Conservation (phyloP, 1,284 basidiomycete genomes). For the Rhodotorula sp. region DNA sequence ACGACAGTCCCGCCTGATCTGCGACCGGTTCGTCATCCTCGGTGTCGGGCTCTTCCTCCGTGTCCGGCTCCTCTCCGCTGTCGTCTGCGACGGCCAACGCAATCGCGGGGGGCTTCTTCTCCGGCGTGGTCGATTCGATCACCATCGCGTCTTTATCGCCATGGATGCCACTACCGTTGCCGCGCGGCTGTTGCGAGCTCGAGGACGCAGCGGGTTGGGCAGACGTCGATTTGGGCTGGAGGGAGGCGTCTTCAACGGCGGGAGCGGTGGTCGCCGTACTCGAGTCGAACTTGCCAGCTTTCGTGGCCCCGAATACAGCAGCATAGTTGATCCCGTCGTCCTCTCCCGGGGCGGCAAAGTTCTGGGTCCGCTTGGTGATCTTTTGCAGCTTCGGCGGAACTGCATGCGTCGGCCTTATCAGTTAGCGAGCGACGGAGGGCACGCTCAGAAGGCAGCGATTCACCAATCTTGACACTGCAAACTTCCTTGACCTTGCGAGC, state of each 20-base stretch:
- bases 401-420: background rate
- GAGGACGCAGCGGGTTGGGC: background rate
- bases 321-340: constrained; percentile 1
- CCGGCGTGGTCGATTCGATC: background rate
- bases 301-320: background rate
- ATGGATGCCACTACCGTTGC: no score
- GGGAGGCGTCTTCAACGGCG: background rate
- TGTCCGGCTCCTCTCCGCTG: constrained; percentile 20
- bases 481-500: constrained; percentile 62
- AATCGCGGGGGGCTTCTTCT: background rate
- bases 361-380: constrained; percentile 14
- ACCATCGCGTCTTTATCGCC: background rate
- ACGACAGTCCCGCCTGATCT: background rate
- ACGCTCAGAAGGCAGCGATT: background rate
- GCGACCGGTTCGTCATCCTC: constrained; percentile 7
- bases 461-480: constrained; percentile 63
- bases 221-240: no score
- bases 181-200: no score
- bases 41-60: constrained; percentile 17
- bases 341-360: constrained; percentile 10
- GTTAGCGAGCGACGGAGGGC: background rate
- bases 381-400: constrained; percentile 36
- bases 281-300: background rate
- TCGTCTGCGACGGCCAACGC: background rate
- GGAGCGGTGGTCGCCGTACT: background rate